Conservation (phyloP, 495 filamentous ascomycete genomes). For the Poronia punctata region DNA sequence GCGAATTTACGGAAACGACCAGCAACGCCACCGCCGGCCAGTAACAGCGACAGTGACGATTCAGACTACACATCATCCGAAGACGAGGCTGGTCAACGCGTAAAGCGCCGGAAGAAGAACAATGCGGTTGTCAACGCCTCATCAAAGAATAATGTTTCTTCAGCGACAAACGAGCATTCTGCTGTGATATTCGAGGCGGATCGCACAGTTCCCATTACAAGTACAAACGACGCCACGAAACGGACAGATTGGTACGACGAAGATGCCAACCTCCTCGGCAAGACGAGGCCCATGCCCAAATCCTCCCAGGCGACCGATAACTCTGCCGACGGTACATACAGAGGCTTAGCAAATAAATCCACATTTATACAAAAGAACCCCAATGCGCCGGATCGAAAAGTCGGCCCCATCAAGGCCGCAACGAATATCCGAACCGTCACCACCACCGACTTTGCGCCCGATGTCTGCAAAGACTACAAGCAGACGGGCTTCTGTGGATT, state of each 20-base stretch:
- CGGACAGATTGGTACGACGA: constrained; percentile 87
- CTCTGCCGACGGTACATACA: constrained; percentile 63
- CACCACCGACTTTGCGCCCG: constrained; percentile 83
- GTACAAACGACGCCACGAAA: constrained; percentile 86
- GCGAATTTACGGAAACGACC: constrained; percentile 75
- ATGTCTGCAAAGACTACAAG: constrained; percentile 95
- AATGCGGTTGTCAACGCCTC: constrained; percentile 52
- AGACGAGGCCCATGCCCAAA: constrained; percentile 40
- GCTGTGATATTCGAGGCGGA: constrained; percentile 55
- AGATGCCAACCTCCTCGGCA: constrained; percentile 55
- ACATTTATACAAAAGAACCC: constrained; percentile 76
- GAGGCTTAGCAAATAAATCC: constrained; percentile 62
- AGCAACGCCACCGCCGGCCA: constrained; percentile 65
- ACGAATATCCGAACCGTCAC: constrained; percentile 90
- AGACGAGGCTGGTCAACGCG: constrained; percentile 61
- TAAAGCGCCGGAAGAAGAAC: constrained; percentile 74
- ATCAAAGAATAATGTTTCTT: constrained; percentile 36
- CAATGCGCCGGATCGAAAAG: constrained; percentile 60
- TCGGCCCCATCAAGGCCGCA: constrained; percentile 83
- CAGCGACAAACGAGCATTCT: constrained; percentile 35
- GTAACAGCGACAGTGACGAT: constrained; percentile 45
- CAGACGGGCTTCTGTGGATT: constrained; percentile 81
- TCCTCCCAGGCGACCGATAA: constrained; percentile 15
- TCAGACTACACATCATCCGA: constrained; percentile 68
- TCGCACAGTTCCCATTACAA: constrained; percentile 49